Base-by-base conservation (phyloP, 2,329 filamentous ascomycete genomes). In the Tolypocladium guangdongense region DNA sequence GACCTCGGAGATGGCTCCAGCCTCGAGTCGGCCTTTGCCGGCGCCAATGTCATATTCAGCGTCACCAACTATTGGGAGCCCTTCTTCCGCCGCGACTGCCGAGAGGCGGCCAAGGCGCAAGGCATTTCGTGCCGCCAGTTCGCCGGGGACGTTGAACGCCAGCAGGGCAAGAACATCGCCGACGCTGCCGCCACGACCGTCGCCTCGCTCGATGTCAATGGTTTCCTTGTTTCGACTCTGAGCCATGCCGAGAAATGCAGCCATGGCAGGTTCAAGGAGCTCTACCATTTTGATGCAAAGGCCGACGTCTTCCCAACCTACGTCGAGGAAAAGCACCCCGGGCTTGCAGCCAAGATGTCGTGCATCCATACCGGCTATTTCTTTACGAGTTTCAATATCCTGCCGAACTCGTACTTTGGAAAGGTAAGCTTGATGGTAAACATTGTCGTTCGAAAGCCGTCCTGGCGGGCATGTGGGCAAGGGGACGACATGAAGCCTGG, bases 1-100 rank as follows among this genome's bases (percentile, higher is more conserved):
- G 69, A 80, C 36, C 62, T 77, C 35, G 68, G 74, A 52, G 71
- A 77, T 48, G 60, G 66, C 3, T 56, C 58, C 2, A 67, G 67
- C 14, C 67, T 80, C 36, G 62, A 67, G 48, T 43, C 58, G 0
- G 74, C 71, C 0, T 77, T 78, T 53, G 38, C 57, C 2, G 74
- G 71, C 8, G 77, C 76, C 20, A 71, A 74, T 54, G 61, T 73
- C 54, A 78, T 82, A 55, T 82, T 81, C 64, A 70, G 71, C 55
- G 74, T 79, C 50, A 82, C 78, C 0, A 73, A 82, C 56, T 82
- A 77, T 64, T 82, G 75, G 74, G 73, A 77, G 52, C 69, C 72
- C 2, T 78, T 78, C 59, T 72, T 73, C 60, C 66, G 71, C 3
- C 68, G 71, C 0, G 71, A 74, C 55, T 71, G 67, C 55, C 70